phyloP scores from a whole-genome alignment of 2,329 filamentous ascomycete genomes.

The Dothiorella sarmentorum region DNA sequence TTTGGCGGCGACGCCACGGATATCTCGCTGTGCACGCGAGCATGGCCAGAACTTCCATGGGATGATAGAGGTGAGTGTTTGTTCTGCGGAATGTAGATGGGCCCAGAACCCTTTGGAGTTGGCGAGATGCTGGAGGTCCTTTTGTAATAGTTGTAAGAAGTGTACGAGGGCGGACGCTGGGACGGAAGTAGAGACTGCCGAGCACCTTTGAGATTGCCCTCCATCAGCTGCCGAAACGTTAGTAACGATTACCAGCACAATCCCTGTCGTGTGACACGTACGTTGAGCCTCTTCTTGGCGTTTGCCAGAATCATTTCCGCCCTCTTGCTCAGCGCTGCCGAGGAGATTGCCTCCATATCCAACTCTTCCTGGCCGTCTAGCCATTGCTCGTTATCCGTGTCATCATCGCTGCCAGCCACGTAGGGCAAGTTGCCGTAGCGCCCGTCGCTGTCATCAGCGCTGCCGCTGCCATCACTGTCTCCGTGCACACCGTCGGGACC shows the following conservation, averaged over 20 bases:
- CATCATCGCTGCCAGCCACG: slow-evolving; percentile 27
- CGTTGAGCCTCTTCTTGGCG: slow-evolving; percentile 83
- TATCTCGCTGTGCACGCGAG: slow-evolving; percentile 42
- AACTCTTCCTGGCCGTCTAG: slow-evolving; percentile 37
- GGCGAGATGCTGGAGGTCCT: slow-evolving; percentile 32
- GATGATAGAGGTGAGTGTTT: slow-evolving; percentile 30
- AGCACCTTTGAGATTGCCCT: slow-evolving; percentile 80
- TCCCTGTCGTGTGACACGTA: slow-evolving; percentile 46
- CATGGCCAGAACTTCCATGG: slow-evolving; percentile 34
- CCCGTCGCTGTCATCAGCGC: slow-evolving; percentile 32
- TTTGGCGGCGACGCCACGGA: slow-evolving; percentile 33
- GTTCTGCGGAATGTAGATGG: slow-evolving; percentile 12
- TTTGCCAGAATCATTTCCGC: slow-evolving; percentile 90
- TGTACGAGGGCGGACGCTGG: slow-evolving; percentile 34
- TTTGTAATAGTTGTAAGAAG: slow-evolving; percentile 41
- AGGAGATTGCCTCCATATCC: slow-evolving; percentile 64
- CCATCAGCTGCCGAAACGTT: slow-evolving; percentile 68
- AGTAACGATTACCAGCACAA: slow-evolving; percentile 24
- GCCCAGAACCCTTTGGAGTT: slow-evolving; percentile 28
- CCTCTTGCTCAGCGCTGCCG: slow-evolving; percentile 71
- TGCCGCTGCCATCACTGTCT: slow-evolving; percentile 10
- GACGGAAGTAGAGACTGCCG: slow-evolving; percentile 62
- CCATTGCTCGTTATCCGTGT: slow-evolving; percentile 37
- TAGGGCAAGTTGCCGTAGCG: slow-evolving; percentile 28
- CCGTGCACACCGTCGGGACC: not conserved